These are phyloP conservation scores for Discostella stelligera DNA, from an alignment of 352 stramenopile genomes.

Conservation along the genomic window DNA sequence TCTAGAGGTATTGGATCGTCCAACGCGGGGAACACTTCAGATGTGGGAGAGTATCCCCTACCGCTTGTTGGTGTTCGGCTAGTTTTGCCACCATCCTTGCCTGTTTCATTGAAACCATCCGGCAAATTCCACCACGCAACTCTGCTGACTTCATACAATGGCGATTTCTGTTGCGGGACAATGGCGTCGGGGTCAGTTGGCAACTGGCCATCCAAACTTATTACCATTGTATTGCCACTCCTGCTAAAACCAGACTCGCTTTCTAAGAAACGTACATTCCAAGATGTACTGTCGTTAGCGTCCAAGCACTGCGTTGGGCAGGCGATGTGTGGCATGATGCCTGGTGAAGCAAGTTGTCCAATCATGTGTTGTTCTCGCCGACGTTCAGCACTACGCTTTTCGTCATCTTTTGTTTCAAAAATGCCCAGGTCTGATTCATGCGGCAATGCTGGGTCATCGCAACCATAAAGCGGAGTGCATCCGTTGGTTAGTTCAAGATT, in stretches of 20 bases:
- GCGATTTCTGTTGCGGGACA: conserved; percentile 31
- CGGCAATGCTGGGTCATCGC: conserved; percentile 77
- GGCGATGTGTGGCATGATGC: conserved; percentile 72
- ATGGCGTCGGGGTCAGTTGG: conserved; percentile 7
- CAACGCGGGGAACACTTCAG: conserved; percentile 49
- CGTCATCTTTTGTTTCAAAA: conserved; percentile 81
- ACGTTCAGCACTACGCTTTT: conserved; percentile 63
- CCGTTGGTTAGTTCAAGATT: conserved; percentile 82
- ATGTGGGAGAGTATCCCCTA: conserved; percentile 7
- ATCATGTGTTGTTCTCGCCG: conserved; percentile 71
- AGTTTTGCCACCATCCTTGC: background rate
- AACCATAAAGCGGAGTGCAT: conserved; percentile 71
- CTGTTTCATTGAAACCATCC: conserved; percentile 21
- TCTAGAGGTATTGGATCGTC: conserved; percentile 61
- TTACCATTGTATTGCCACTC: conserved; percentile 50
- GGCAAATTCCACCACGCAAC: conserved; percentile 65
- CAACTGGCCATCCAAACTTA: conserved; percentile 43
- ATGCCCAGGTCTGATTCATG: conserved; percentile 74
- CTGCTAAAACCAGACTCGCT: conserved; percentile 17
- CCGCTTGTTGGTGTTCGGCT: background rate
- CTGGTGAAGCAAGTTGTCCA: conserved; percentile 66
- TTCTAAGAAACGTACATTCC: conserved; percentile 57
- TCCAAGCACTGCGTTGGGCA: conserved; percentile 72
- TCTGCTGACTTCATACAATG: conserved; percentile 42
- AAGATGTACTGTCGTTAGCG: conserved; percentile 78